Evolutionary conservation across 73 alveolate species (phyloP).

Genomic region (Paramecium bursaria): DNA sequence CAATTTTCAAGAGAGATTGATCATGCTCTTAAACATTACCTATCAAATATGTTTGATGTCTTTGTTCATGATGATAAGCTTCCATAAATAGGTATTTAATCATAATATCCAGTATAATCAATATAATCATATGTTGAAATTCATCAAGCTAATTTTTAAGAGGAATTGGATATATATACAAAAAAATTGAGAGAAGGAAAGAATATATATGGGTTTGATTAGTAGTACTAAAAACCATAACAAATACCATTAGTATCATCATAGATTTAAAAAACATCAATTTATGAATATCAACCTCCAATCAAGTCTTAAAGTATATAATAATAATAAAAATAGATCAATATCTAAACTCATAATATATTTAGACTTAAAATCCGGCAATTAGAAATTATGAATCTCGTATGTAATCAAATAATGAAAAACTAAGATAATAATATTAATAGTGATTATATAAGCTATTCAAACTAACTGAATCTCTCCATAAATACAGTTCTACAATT

Average conservation of each 20-base stretch:
- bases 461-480: background rate
- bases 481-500: background rate
- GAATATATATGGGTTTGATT: background rate
- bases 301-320: too few relatives aligned
- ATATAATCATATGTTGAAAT: slow-evolving; percentile 19
- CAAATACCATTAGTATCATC: too few relatives aligned
- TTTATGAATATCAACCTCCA: too few relatives aligned
- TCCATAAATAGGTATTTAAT: background rate
- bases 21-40: slow-evolving; percentile 27
- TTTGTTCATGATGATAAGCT: slow-evolving; percentile 39
- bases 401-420: slow-evolving; percentile 30
- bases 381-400: slow-evolving; percentile 22
- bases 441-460: slow-evolving; percentile 12
- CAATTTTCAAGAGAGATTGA: slow-evolving; percentile 28
- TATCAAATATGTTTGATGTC: slow-evolving; percentile 31
- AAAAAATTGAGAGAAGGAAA: background rate
- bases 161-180: slow-evolving; percentile 21
- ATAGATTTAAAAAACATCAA: too few relatives aligned
- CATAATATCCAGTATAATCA: background rate
- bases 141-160: slow-evolving; percentile 38
- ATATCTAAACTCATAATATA: too few relatives aligned
- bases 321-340: too few relatives aligned
- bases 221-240: background rate
- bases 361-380: too few relatives aligned
- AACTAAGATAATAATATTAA: slow-evolving; percentile 39